phyloP scores from a whole-genome alignment of 805 yeast genomes.

The Ogataea haglerorum region DNA sequence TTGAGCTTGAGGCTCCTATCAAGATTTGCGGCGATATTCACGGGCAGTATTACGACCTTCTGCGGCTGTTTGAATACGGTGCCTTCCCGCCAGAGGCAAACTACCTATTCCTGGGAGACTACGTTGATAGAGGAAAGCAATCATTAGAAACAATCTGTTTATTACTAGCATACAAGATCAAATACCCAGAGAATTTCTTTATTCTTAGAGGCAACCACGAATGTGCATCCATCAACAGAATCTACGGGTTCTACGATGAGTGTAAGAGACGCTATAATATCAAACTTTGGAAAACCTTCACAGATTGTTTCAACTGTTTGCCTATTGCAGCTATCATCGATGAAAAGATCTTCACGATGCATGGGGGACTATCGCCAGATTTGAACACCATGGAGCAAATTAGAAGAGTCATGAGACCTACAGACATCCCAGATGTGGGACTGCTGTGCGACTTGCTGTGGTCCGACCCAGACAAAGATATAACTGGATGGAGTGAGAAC shows the following conservation, averaged over 20 bases:
- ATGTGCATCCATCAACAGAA: slow-evolving; percentile 96
- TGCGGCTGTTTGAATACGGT: slow-evolving; percentile 95
- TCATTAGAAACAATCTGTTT: slow-evolving; percentile 94
- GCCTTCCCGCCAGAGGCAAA: slow-evolving; percentile 99
- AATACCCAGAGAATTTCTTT: slow-evolving; percentile 97
- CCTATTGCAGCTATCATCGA: slow-evolving; percentile 98
- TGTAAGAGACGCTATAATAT: slow-evolving; percentile 98
- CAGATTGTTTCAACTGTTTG: slow-evolving; percentile 96
- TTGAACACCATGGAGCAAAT: slow-evolving; percentile 97
- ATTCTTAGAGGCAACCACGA: slow-evolving; percentile 97
- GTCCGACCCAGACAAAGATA: slow-evolving; percentile 99
- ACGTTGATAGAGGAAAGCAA: slow-evolving; percentile 98
- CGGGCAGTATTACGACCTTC: slow-evolving; percentile 95
- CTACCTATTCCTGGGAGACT: slow-evolving; percentile 92
- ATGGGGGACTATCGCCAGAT: slow-evolving; percentile 97
- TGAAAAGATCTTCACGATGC: slow-evolving; percentile 98
- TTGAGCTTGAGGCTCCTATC: slow-evolving; percentile 96
- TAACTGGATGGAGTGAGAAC: slow-evolving; percentile 98
- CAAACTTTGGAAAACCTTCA: slow-evolving; percentile 97
- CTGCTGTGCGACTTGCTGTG: slow-evolving; percentile 92
- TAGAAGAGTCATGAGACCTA: slow-evolving; percentile 98
- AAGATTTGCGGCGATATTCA: slow-evolving; percentile 98
- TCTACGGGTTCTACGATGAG: slow-evolving; percentile 97
- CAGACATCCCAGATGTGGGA: slow-evolving; percentile 98
- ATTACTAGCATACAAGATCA: slow-evolving; percentile 91